Base-by-base conservation (phyloP, 768 basidiomycete species). In the Rhizopogon vesiculosus region DNA sequence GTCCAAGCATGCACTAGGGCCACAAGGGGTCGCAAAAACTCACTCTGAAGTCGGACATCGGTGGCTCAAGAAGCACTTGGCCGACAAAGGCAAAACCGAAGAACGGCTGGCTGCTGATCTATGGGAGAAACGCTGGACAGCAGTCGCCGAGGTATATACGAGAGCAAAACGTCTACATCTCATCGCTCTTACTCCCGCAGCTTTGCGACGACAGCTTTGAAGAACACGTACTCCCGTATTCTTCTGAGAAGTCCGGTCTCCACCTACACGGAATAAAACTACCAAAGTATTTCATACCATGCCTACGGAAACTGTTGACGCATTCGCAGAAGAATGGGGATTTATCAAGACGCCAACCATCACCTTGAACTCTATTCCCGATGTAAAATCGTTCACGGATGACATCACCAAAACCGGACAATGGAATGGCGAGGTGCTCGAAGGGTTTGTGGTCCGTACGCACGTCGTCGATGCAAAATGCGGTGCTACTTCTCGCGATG, bases 181-280 rank as follows among this genome's bases (percentile, higher is more conserved):
- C 31, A 8, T 45, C 25, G n/a, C 28, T 46, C 1, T 31, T 48
- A 7, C 29, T 50, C 7, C 12, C 29, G 28, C 50, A 98, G 95
- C 85, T 99, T 6, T 99, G 97, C 67, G 97, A 99, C 64, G 97
- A 99, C 70, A 82, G 80, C 0, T 98, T 98, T 68, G 96, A 99
- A 64, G 96, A 98, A 66, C 97, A 99, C 63, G 96, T 98, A 53
- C 80, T 99, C 0, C 75, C 83, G 0, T 96, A 93, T 65, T 74
- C 91, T 0, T 78, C 83, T 3, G 86, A 96, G 18, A 83, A 83
- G 56, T 91, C 93, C 0, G 96, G 95, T 3, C 82, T 98, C 1
- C 93, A 98, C 63, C 79, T 98, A 0, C 97, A 98, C 73, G 96
- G 96, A 2, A 74, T 98, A 72, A 77, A 51, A 84, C 82, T 58